A percentile compares a stretch with the other conserved stretches of the same genome.
Conservation (phyloP, 306 rosid genomes). For the Vigna nakashimae region DNA sequence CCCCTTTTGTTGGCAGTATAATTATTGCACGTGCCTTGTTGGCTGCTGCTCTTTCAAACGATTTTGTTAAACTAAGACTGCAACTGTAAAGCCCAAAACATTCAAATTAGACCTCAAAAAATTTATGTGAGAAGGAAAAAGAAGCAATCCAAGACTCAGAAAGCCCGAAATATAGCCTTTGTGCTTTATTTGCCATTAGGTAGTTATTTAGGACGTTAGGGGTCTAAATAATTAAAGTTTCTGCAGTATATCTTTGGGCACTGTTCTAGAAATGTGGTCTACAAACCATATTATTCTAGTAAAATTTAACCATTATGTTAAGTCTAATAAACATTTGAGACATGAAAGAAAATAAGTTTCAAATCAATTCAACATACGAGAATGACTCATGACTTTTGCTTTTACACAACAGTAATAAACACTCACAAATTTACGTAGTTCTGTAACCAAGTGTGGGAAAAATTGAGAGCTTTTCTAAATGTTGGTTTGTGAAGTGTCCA, state of each 20-base stretch:
- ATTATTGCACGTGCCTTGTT: conserved; percentile 91
- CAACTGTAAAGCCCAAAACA: conserved; percentile 71
- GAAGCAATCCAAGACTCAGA: not conserved
- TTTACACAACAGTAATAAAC: conserved; percentile 12
- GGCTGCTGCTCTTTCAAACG: conserved; percentile 96
- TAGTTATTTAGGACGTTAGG: not conserved
- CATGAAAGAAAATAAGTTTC: conserved; percentile 33
- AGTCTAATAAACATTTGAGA: conserved; percentile 25
- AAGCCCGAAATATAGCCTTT: not conserved
- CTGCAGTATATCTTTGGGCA: not conserved
- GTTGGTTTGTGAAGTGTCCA: conserved; percentile 10
- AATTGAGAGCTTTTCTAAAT: conserved; percentile 5
- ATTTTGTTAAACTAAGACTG: conserved; percentile 83
- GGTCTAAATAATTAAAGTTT: not conserved
- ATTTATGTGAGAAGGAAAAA: not conserved
- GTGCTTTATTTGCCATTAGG: not conserved
- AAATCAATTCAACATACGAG: conserved; percentile 30
- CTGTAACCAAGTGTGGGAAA: not conserved
- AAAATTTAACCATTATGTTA: not conserved
- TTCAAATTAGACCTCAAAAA: conserved; percentile 24
- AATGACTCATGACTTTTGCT: conserved; percentile 10
- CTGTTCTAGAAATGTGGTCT: not conserved
- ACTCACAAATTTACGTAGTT: not conserved
- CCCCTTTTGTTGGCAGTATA: conserved; percentile 89
- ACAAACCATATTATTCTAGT: conserved; percentile 6